phyloP scores from a whole-genome alignment of 2,329 filamentous ascomycete species.

The Diaporthe citrichinensis region DNA sequence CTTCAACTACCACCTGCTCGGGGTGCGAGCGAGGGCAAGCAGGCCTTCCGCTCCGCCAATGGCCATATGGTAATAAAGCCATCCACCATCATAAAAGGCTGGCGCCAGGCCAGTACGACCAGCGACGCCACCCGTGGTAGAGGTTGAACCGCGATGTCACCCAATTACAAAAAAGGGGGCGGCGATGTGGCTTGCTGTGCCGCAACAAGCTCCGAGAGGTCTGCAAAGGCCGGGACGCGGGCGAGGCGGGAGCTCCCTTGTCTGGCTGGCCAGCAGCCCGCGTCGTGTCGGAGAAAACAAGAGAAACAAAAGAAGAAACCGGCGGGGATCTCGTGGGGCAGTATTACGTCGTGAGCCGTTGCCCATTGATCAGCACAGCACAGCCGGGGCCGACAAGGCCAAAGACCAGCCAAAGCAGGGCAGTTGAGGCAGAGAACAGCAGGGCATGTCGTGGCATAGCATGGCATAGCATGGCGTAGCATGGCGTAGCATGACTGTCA shows the following conservation, averaged over 20 bases:
- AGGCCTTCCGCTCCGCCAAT: conserved; percentile 21
- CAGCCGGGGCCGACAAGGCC: not conserved
- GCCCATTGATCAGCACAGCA: conserved; percentile 8
- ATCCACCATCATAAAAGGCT: not conserved
- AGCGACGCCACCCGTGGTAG: conserved; percentile 23
- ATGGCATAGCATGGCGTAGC: not conserved
- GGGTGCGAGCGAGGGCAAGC: conserved; percentile 1
- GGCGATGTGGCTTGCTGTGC: conserved; percentile 35
- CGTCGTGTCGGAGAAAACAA: conserved; percentile 30
- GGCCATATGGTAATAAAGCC: conserved; percentile 4
- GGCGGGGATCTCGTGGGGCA: conserved; percentile 32
- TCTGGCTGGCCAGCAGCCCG: conserved; percentile 19
- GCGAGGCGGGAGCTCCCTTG: conserved; percentile 29
- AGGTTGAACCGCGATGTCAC: conserved; percentile 33
- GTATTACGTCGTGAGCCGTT: conserved; percentile 22
- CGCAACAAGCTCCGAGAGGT: not conserved
- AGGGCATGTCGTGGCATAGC: not conserved
- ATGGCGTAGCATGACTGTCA: conserved; percentile 23
- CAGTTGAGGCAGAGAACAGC: not conserved
- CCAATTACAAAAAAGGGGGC: conserved; percentile 28
- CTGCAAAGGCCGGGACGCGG: conserved; percentile 13
- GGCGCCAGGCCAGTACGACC: not conserved
- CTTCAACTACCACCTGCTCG: conserved; percentile 25
- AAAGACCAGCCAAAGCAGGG: not conserved
- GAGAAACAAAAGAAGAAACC: conserved; percentile 6